phyloP scores from a whole-genome alignment of 257 asterid genomes.

The Ajuga chamaepitys region DNA sequence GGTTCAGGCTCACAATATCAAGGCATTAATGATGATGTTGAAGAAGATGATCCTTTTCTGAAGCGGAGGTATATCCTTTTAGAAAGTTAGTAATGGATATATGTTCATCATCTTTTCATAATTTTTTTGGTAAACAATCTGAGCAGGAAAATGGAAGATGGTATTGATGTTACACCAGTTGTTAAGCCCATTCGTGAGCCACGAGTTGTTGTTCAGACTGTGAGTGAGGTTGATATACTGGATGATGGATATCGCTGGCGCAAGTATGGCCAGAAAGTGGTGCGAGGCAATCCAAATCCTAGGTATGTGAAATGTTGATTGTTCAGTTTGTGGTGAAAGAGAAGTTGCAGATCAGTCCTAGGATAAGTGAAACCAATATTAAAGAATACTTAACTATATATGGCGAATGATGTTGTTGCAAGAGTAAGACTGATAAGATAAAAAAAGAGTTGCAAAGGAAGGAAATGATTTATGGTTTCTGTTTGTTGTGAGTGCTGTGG shows the following conservation, averaged over 20 bases:
- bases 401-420: background rate
- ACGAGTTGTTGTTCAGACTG: conserved; percentile 91
- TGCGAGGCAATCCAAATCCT: conserved; percentile 97
- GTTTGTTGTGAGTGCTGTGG: background rate
- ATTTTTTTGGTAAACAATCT: conserved; percentile 9
- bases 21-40: conserved; percentile 51
- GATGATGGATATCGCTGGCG: conserved; percentile 99
- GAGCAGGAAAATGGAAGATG: conserved; percentile 80
- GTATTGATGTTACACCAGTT: conserved; percentile 60
- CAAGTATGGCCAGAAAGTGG: conserved; percentile 96
- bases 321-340: conserved; percentile 1
- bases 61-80: conserved; percentile 58
- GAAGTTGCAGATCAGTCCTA: background rate
- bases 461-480: background rate
- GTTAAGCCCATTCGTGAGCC: conserved; percentile 94
- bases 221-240: conserved; percentile 93
- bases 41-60: conserved; percentile 65
- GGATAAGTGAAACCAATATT: background rate
- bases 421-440: background rate
- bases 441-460: background rate
- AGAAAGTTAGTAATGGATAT: background rate
- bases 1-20: conserved; percentile 48
- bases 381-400: background rate
- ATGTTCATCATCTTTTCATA: background rate
- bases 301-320: conserved; percentile 38